Evolutionary conservation across 2,329 filamentous ascomycete species (phyloP).

Genomic region (Elsinoe perseae): DNA sequence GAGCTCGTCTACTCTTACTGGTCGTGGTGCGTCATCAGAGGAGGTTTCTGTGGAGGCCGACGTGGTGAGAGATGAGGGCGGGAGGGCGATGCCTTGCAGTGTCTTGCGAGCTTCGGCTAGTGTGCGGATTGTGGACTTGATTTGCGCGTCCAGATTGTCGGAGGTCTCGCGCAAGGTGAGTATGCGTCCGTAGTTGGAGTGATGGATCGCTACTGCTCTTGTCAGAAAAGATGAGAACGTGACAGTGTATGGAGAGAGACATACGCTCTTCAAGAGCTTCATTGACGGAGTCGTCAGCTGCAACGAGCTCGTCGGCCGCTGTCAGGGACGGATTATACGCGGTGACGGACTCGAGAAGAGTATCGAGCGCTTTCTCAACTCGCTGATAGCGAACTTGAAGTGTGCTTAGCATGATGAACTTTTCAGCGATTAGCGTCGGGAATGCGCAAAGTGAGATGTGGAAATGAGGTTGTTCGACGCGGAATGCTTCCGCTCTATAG

Average conservation of each 20-base stretch:
- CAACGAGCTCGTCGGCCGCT: slow-evolving; percentile 60
- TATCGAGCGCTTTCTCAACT: slow-evolving; percentile 48
- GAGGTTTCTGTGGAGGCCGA: slow-evolving; percentile 29
- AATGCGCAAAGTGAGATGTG: not conserved
- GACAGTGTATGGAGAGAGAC: slow-evolving; percentile 7
- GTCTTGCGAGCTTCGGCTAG: slow-evolving; percentile 67
- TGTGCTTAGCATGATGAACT: slow-evolving; percentile 33
- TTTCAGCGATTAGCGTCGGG: not conserved
- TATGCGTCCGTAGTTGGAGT: slow-evolving; percentile 64
- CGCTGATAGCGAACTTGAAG: slow-evolving; percentile 39
- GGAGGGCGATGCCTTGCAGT: slow-evolving; percentile 56
- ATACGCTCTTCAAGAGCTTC: slow-evolving; percentile 58
- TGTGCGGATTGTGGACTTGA: slow-evolving; percentile 61
- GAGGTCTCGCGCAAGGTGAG: slow-evolving; percentile 60
- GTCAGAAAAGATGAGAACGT: no score
- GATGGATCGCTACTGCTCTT: slow-evolving; percentile 59
- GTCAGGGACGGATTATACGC: slow-evolving; percentile 69
- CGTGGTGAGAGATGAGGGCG: slow-evolving; percentile 48
- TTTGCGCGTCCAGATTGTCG: slow-evolving; percentile 59
- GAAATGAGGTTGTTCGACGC: not conserved
- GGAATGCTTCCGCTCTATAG: not conserved
- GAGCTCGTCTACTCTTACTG: slow-evolving; percentile 62
- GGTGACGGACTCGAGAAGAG: slow-evolving; percentile 68
- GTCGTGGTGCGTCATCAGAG: slow-evolving; percentile 32
- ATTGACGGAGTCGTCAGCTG: slow-evolving; percentile 61